These are phyloP conservation scores for Rhodosporidiobolus sp. DNA, from an alignment of 768 basidiomycete species.

Conservation along the genomic window DNA sequence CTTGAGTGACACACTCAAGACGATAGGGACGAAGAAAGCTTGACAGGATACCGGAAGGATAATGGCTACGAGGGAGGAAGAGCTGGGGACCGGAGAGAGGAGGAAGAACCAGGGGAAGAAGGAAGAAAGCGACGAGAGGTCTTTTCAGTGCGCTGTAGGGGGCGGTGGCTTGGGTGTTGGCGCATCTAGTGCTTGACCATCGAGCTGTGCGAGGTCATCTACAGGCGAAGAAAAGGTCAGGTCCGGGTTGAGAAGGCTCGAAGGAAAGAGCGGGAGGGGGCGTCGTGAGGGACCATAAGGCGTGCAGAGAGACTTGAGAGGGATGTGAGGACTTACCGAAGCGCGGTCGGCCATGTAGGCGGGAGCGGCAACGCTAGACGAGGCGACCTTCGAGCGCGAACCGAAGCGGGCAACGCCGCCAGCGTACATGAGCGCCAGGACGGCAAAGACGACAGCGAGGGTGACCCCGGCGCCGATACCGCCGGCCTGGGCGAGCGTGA, in stretches of 20 bases:
- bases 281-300: too few species aligned
- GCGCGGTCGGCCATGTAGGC: not conserved
- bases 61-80: too few species aligned
- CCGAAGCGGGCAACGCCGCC: slow-evolving; percentile 18
- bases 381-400: not conserved
- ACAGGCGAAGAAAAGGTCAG: not conserved
- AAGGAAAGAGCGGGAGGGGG: too few species aligned
- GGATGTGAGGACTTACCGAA: not conserved
- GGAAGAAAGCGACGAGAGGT: not conserved
- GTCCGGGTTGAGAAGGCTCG: not conserved
- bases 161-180: not conserved
- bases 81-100: too few species aligned
- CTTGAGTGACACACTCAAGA: too few species aligned
- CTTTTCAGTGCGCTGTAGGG: not conserved
- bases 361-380: not conserved
- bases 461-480: slow-evolving; percentile 14
- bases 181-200: not conserved
- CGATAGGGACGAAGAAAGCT: too few species aligned
- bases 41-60: too few species aligned
- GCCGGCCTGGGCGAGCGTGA: not conserved
- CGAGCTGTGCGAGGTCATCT: not conserved
- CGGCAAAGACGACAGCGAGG: slow-evolving; percentile 4
- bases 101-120: too few species aligned
- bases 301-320: not conserved
- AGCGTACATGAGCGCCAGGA: not conserved